These are phyloP conservation scores for Yamadazyma takamatsuzukensis DNA, from an alignment of 805 yeast genomes.

Conservation along the genomic window DNA sequence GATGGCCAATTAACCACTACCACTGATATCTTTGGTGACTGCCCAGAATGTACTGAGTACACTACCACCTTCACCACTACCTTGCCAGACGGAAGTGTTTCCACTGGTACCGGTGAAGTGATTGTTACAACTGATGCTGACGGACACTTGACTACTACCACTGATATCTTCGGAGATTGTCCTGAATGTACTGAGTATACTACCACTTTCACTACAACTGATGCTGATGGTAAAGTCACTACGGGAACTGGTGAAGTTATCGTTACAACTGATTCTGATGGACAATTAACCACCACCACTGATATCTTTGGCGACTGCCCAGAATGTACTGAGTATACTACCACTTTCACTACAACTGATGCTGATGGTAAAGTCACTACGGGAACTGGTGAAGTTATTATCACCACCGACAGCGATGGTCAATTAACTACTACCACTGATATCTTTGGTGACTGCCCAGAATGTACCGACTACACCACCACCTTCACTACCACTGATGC, in stretches of 20 bases:
- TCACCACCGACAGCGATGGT: constrained; percentile 1
- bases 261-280: constrained; percentile 15
- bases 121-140: constrained; percentile 12
- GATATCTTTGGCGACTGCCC: constrained; percentile 5
- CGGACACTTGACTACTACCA: constrained; percentile 9
- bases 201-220: constrained; percentile 12
- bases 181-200: constrained; percentile 15
- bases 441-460: constrained; percentile 4
- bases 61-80: constrained; percentile 5
- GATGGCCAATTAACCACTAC: not conserved
- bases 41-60: constrained; percentile 7
- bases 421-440: constrained; percentile 1
- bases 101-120: constrained; percentile 10
- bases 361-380: constrained; percentile 5
- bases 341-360: constrained; percentile 5
- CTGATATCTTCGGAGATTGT: constrained; percentile 7
- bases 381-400: constrained; percentile 1
- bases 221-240: constrained; percentile 10
- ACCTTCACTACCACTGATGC: constrained; percentile 12
- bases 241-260: constrained; percentile 14
- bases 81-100: constrained; percentile 3
- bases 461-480: constrained; percentile 12
- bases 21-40: constrained; percentile 4
- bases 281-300: constrained; percentile 6
- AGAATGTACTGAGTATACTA: constrained; percentile 4